phyloP scores from a whole-genome alignment of 2,329 filamentous ascomycete species.

The Pseudogymnoascus sp. region DNA sequence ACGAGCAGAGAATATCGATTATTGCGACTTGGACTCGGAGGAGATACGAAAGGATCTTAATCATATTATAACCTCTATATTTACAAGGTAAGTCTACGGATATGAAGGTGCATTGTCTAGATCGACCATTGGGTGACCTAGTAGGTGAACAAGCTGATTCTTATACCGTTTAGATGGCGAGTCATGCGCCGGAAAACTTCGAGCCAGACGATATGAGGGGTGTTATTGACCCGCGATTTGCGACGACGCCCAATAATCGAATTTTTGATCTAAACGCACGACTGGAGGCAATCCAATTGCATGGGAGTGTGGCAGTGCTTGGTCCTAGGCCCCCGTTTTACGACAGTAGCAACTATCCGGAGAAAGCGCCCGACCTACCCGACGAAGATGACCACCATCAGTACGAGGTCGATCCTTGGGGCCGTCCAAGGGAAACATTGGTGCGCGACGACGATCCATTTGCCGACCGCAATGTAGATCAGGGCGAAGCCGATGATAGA shows the following conservation, averaged over 20 bases:
- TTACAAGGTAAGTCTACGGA: background rate
- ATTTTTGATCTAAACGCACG: background rate
- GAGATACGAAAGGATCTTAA: background rate
- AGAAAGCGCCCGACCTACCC: background rate
- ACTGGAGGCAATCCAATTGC: background rate
- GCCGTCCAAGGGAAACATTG: background rate
- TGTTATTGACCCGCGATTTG: background rate
- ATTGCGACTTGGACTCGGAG: background rate
- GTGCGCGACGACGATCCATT: background rate
- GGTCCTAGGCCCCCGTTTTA: background rate
- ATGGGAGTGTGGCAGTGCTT: background rate
- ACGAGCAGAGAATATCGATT: background rate
- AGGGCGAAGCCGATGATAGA: background rate
- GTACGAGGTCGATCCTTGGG: background rate
- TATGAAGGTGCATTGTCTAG: background rate
- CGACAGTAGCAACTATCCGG: background rate
- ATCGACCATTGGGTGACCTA: too few relatives aligned
- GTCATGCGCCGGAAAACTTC: too few relatives aligned
- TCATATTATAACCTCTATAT: constrained; percentile 1
- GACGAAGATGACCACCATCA: background rate
- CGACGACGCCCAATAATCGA: background rate
- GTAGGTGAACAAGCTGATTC: background rate
- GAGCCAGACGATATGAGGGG: background rate
- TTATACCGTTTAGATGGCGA: background rate
- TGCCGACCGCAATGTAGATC: background rate